phyloP scores from a whole-genome alignment of 208 protist genomes.

The Leishmania lainsoni region DNA sequence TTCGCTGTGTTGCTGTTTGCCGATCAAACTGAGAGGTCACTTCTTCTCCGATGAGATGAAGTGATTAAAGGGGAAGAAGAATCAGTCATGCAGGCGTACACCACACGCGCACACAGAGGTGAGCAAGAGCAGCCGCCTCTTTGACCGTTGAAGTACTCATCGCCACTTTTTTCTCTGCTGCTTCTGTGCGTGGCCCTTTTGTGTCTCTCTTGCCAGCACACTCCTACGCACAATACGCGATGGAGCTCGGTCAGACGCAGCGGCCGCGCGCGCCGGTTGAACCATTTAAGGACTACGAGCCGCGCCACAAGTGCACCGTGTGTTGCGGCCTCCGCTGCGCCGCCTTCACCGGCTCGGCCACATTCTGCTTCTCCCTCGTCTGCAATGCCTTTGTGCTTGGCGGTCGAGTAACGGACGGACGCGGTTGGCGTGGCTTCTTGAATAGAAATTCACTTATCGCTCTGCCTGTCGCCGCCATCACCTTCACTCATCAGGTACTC shows the following conservation, averaged over 20 bases:
- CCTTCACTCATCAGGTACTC: conserved; percentile 83
- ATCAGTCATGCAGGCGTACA: background rate
- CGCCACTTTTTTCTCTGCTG: background rate
- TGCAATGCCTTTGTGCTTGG: conserved; percentile 61
- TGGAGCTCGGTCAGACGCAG: conserved; percentile 69
- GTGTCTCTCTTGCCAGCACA: background rate
- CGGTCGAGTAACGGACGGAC: conserved; percentile 52
- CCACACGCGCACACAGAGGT: background rate
- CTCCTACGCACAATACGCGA: conserved; percentile 11
- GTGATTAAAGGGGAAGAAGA: background rate
- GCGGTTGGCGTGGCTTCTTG: conserved; percentile 56
- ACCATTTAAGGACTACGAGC: conserved; percentile 56
- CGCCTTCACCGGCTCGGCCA: conserved; percentile 32
- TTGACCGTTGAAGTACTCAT: background rate
- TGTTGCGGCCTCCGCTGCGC: conserved; percentile 73
- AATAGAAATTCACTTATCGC: conserved; percentile 69
- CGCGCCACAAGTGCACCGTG: conserved; percentile 71
- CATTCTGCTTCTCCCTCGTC: conserved; percentile 58
- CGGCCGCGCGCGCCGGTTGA: conserved; percentile 53
- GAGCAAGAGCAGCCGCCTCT: background rate
- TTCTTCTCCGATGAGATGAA: background rate
- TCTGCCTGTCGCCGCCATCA: conserved; percentile 64
- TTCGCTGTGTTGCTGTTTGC: background rate
- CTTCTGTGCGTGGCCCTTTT: background rate
- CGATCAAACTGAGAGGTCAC: background rate